These are phyloP conservation scores for Ambrosia artemisiifolia DNA, from an alignment of 129 eudicot species.

Conservation along the genomic window DNA sequence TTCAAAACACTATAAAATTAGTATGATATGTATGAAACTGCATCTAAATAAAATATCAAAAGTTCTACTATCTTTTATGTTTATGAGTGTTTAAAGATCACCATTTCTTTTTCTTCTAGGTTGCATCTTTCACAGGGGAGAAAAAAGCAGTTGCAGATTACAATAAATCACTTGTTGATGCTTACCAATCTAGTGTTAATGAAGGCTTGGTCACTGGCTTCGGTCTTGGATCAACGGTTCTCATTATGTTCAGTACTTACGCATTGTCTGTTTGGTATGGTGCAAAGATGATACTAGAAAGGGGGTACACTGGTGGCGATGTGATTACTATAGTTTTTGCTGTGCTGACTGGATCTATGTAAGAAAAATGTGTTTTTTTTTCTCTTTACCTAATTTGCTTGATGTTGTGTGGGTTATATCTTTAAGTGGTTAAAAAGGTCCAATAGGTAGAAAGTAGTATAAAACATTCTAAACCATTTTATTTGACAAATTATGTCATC, in stretches of 20 bases:
- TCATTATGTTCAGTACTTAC: slow-evolving; percentile 52
- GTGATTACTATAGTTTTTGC: slow-evolving; percentile 66
- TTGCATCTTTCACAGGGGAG: slow-evolving; percentile 89
- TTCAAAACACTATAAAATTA: too few species aligned
- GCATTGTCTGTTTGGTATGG: slow-evolving; percentile 84
- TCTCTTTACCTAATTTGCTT: neutral
- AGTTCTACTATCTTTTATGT: too few species aligned
- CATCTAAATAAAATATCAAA: too few species aligned
- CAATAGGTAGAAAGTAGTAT: neutral
- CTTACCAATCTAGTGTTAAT: slow-evolving; percentile 58
- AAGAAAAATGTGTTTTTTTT: slow-evolving; percentile 12
- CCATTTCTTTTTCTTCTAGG: slow-evolving; percentile 33
- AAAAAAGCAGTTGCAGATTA: slow-evolving; percentile 68
- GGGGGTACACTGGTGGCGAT: slow-evolving; percentile 66
- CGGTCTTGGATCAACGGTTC: slow-evolving; percentile 61
- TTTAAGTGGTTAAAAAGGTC: neutral
- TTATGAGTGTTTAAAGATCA: neutral
- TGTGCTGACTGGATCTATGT: slow-evolving; percentile 79
- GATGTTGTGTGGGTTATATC: too few species aligned
- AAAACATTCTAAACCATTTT: neutral
- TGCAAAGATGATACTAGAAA: slow-evolving; percentile 63
- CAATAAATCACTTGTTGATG: slow-evolving; percentile 53
- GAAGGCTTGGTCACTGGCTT: slow-evolving; percentile 78
- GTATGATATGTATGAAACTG: too few species aligned
- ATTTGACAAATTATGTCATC: neutral